These are phyloP conservation scores for Talaromyces ruber DNA, from an alignment of 495 filamentous ascomycete species.

Conservation along the genomic window DNA sequence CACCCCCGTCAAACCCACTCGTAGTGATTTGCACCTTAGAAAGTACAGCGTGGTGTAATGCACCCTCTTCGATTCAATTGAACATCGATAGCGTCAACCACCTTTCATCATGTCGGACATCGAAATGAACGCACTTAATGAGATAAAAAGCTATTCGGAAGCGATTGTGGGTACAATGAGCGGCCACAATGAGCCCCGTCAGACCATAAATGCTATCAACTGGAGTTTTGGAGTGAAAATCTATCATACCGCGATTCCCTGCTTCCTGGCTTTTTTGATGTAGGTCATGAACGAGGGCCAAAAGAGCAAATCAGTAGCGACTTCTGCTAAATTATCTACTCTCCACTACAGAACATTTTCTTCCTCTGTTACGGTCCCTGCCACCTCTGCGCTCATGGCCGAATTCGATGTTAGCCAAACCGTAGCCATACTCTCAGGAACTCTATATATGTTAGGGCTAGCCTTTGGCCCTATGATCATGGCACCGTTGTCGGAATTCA, in stretches of 20 bases:
- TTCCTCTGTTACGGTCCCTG: not conserved
- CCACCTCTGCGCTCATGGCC: conserved; percentile 13
- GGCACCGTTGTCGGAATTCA: conserved; percentile 50
- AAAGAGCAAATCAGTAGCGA: not conserved
- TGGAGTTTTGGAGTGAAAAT: not conserved
- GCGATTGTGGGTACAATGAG: not conserved
- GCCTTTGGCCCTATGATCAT: conserved; percentile 45
- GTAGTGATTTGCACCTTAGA: not conserved
- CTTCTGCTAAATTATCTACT: not conserved
- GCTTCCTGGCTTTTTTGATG: conserved; percentile 5
- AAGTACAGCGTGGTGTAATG: not conserved
- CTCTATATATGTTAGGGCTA: conserved; percentile 39
- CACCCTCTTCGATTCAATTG: not conserved
- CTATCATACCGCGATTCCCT: conserved; percentile 3
- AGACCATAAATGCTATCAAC: not conserved
- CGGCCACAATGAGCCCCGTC: not conserved
- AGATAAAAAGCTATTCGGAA: not conserved
- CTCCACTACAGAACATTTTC: not conserved
- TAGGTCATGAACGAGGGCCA: not conserved
- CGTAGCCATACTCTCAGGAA: conserved; percentile 17
- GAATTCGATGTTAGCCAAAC: conserved; percentile 22
- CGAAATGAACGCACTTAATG: not conserved
- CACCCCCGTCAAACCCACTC: not conserved
- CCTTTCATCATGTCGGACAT: not conserved
- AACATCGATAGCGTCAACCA: not conserved